Evolutionary conservation across 306 rosid genomes (phyloP).

Genomic region (Cucurbita pepo): DNA sequence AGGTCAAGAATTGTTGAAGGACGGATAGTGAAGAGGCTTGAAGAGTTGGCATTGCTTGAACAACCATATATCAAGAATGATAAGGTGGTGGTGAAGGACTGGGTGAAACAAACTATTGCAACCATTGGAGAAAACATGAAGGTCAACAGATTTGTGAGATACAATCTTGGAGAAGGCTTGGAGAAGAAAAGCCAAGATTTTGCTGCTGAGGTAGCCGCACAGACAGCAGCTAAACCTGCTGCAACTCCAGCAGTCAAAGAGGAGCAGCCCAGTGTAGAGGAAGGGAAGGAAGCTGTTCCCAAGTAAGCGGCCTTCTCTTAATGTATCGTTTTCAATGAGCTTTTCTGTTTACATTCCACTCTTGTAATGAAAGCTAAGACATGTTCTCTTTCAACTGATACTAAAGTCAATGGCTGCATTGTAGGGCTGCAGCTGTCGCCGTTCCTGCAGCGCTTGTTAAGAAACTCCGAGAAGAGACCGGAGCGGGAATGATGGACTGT

Average conservation of each 20-base stretch:
- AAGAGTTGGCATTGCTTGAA: conserved; percentile 82
- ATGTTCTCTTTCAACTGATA: background rate
- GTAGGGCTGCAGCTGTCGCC: conserved; percentile 51
- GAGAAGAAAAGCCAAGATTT: conserved; percentile 93
- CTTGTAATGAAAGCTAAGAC: background rate
- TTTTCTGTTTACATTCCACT: background rate
- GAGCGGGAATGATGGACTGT: conserved; percentile 99
- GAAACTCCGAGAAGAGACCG: conserved; percentile 84
- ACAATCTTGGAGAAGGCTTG: conserved; percentile 95
- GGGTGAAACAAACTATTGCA: conserved; percentile 89
- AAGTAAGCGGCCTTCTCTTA: conserved; percentile 38
- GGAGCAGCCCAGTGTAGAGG: conserved; percentile 38
- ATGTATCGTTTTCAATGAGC: background rate
- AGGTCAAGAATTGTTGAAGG: conserved; percentile 87
- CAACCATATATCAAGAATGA: conserved; percentile 92
- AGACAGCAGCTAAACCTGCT: conserved; percentile 55
- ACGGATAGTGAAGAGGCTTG: conserved; percentile 82
- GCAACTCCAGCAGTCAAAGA: conserved; percentile 26
- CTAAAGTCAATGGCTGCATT: conserved; percentile 4
- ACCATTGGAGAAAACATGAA: conserved; percentile 89
- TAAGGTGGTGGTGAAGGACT: conserved; percentile 67
- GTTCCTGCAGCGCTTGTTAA: conserved; percentile 74
- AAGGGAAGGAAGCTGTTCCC: conserved; percentile 42
- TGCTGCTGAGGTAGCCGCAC: conserved; percentile 99
- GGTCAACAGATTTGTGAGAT: conserved; percentile 84